Base-by-base conservation (phyloP, 2,329 filamentous ascomycete species). In the Aspergillus puulaauensis region DNA sequence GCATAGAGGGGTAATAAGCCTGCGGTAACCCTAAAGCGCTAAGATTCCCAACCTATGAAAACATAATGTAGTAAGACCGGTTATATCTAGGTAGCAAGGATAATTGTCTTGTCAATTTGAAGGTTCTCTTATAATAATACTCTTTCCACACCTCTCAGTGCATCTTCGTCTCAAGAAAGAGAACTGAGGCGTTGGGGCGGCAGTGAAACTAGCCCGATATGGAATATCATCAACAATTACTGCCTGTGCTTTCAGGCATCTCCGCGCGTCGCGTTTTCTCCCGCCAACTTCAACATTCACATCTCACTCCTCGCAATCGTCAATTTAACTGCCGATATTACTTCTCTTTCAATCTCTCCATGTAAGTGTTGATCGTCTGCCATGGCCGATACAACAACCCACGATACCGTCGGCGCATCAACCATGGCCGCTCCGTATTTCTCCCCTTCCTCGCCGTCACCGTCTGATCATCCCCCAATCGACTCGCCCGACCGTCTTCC, bases 331-430 rank as follows among this genome's bases (percentile, higher is more conserved):
- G 21, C 12, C 11, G n/a, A 33, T 17, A 27, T 35, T 23, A 37
- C 21, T 27, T 21, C 24, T 7, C 17, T 3, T 31, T 17, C 3
- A 4, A 27, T 15, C 27, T 37, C 24, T 17, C 40, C 45, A 54
- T 51, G 31, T 55, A 24, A 58, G 56, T 19, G 40, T 6, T 49
- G 19, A 50, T 15, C 24, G 52, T 37, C 58, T 61, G 68, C 49
- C 60, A 77, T 77, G 75, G 70, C 70, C 41, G 68, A 73, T 63
- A 67, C 74, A 48, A 70, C 73, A 52, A 71, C 74, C 50, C 75
- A 78, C 62, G 75, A 78, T 54, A 77, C 74, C 6, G 70, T 77
- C 55, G 75, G 75, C 43, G 67, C 73, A 43, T 77, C 74, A 6
- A 74, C 73, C 9, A 60, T 77, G 19, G 70, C 66, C 12, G 75